These are phyloP conservation scores for Penicillium sp. DNA, from an alignment of 2,329 filamentous ascomycete genomes.

Conservation along the genomic window DNA sequence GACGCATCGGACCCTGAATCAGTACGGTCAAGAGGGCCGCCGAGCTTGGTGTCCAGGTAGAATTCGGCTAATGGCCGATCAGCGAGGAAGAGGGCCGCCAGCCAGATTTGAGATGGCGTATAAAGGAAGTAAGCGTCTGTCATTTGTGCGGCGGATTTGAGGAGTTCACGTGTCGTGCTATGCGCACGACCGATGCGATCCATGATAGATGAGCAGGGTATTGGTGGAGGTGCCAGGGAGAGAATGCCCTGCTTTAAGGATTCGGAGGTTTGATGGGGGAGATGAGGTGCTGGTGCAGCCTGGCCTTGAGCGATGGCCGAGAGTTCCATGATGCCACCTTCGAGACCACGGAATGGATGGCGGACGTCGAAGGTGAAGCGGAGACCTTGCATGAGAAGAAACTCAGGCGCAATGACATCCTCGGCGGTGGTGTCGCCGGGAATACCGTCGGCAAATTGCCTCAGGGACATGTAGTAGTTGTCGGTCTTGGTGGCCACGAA, in stretches of 20 bases:
- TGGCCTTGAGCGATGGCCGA: conserved; percentile 60
- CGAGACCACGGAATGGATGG: conserved; percentile 81
- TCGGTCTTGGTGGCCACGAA: conserved; percentile 94
- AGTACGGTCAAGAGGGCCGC: conserved; percentile 14
- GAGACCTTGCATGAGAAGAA: conserved; percentile 83
- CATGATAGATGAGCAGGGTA: conserved; percentile 26
- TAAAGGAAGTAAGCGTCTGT: conserved; percentile 98
- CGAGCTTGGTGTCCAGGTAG: conserved; percentile 43
- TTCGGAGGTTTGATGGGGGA: conserved; percentile 26
- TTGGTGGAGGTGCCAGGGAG: conserved; percentile 25
- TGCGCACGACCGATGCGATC: conserved; percentile 60
- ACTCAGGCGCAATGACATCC: conserved; percentile 84
- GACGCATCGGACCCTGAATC: conserved; percentile 4
- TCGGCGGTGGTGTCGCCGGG: conserved; percentile 67
- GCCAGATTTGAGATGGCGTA: conserved; percentile 88
- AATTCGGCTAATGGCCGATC: conserved; percentile 50
- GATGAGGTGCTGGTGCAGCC: conserved; percentile 32
- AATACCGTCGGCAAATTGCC: conserved; percentile 63
- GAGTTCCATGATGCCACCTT: conserved; percentile 80
- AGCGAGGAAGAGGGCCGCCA: conserved; percentile 70
- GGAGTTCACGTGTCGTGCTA: conserved; percentile 62
- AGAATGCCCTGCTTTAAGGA: conserved; percentile 27
- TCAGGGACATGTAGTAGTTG: conserved; percentile 65
- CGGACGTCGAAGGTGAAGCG: conserved; percentile 90
- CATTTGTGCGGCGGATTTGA: conserved; percentile 73